Percentiles rank a stretch among this genome's conserved stretches.
Evolutionary conservation across 2,329 filamentous ascomycete species (phyloP).

Genomic region (Beauveria rudraprayagi): DNA sequence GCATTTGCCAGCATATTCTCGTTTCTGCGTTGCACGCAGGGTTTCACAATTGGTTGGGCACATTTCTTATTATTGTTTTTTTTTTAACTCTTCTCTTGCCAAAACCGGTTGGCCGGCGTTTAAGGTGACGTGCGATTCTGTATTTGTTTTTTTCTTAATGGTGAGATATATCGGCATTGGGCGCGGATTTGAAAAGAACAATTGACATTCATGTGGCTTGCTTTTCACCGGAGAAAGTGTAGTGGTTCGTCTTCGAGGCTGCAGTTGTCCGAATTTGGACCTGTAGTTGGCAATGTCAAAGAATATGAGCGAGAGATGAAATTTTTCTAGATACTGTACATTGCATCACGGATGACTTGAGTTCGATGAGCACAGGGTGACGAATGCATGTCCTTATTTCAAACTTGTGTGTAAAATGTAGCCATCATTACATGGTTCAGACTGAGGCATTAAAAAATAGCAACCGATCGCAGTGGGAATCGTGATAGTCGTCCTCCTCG

Average conservation of each 20-base stretch:
- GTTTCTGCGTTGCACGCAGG: conserved; percentile 11
- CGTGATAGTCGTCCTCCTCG: background rate
- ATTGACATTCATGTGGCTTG: background rate
- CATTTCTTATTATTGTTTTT: conserved; percentile 10
- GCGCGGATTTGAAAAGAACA: conserved; percentile 1
- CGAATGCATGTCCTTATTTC: no score
- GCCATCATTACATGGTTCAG: background rate
- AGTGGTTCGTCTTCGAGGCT: background rate
- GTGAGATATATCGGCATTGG: conserved; percentile 3
- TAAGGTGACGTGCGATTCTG: background rate
- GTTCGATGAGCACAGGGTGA: no score
- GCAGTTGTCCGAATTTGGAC: background rate
- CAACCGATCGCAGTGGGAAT: background rate
- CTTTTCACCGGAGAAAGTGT: background rate
- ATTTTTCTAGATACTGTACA: conserved; percentile 3
- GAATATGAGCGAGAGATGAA: background rate
- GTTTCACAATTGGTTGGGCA: conserved; percentile 10
- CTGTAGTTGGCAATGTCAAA: background rate
- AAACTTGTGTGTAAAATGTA: no score
- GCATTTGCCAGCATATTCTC: conserved; percentile 14
- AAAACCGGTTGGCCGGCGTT: conserved; percentile 10
- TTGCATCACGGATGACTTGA: conserved; percentile 1
- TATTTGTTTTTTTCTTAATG: conserved; percentile 1
- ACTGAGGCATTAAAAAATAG: background rate
- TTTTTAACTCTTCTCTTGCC: conserved; percentile 7